Evolutionary conservation across 1,284 basidiomycete genomes (phyloP).

Genomic region (Ceratobasidium sp.): DNA sequence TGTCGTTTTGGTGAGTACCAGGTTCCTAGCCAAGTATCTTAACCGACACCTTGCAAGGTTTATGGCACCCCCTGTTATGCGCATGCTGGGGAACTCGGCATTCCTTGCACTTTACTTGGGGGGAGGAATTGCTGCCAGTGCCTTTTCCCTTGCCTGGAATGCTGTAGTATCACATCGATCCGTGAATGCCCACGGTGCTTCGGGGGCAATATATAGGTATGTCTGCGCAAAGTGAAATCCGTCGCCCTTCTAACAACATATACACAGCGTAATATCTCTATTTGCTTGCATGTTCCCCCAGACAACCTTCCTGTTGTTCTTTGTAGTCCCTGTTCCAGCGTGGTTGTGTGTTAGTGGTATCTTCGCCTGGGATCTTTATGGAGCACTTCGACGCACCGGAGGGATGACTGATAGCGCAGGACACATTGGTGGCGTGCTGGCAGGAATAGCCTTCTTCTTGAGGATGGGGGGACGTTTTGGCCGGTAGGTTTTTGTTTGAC

Average conservation of each 20-base stretch:
- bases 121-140: slow-evolving; percentile 47
- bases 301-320: slow-evolving; percentile 47
- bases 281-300: slow-evolving; percentile 48
- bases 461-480: slow-evolving; percentile 41
- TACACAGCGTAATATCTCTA: slow-evolving; percentile 45
- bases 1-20: slow-evolving; percentile 46
- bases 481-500: background rate
- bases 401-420: slow-evolving; percentile 47
- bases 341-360: slow-evolving; percentile 48
- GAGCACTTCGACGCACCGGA: slow-evolving; percentile 41
- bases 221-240: background rate
- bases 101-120: slow-evolving; percentile 49
- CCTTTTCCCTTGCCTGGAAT: slow-evolving; percentile 46
- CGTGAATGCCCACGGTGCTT: slow-evolving; percentile 46
- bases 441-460: slow-evolving; percentile 47
- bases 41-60: slow-evolving; percentile 26
- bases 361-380: slow-evolving; percentile 46
- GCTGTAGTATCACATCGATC: slow-evolving; percentile 20
- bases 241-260: background rate
- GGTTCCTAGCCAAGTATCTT: background rate
- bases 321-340: slow-evolving; percentile 48
- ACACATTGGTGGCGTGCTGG: slow-evolving; percentile 48
- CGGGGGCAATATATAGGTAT: slow-evolving; percentile 44
- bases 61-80: slow-evolving; percentile 41
- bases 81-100: slow-evolving; percentile 47